Evolutionary conservation across 75 land plant species (phyloP).

Genomic region (Azolla pinnata): DNA sequence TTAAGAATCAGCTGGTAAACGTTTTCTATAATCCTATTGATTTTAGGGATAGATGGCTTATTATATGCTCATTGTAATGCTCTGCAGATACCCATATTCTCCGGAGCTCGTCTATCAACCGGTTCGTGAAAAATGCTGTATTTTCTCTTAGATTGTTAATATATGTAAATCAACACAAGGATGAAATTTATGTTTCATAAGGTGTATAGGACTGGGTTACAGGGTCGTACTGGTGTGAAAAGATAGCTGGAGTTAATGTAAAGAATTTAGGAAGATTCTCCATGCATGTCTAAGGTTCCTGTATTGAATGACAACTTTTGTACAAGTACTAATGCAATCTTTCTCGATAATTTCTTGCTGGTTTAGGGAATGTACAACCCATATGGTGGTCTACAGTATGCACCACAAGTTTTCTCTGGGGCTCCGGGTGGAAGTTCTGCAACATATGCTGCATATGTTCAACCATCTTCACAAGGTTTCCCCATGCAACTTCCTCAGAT

Average conservation of each 20-base stretch:
- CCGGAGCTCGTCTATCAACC: constrained; percentile 12
- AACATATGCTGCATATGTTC: not conserved
- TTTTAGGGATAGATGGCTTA: not conserved
- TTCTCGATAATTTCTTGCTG: not conserved
- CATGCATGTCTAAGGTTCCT: no score
- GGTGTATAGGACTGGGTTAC: not conserved
- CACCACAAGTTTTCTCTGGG: constrained; percentile 7
- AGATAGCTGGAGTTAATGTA: no score
- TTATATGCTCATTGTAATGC: not conserved
- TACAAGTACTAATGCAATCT: not conserved
- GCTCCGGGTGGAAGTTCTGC: not conserved
- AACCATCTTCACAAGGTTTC: not conserved
- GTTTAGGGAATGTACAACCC: constrained; percentile 10
- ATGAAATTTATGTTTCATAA: not conserved
- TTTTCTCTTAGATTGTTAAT: not conserved
- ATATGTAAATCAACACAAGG: not conserved
- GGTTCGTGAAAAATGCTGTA: not conserved
- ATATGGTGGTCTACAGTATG: constrained; percentile 10
- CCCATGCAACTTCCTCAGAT: not conserved
- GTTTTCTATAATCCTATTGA: not conserved
- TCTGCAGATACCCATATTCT: constrained; percentile 3
- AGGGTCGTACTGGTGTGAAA: no score
- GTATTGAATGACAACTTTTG: not conserved
- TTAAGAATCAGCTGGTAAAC: not conserved
- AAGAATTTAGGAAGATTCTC: no score